Evolutionary conservation across 1,284 basidiomycete genomes (phyloP).

Genomic region (Volvariella surrecta): DNA sequence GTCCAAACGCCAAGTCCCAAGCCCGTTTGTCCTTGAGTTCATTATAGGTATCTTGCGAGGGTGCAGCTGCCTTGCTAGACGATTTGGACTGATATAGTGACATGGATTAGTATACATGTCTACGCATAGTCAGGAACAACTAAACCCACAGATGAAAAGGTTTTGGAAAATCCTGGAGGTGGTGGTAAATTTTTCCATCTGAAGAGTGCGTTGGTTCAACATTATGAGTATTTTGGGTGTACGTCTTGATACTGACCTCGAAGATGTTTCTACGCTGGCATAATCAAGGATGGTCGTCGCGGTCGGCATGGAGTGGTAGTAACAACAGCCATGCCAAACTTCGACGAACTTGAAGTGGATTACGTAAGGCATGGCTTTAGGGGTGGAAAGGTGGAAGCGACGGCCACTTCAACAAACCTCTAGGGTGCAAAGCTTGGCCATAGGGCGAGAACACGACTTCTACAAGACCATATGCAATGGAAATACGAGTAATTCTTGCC

Average conservation of each 20-base stretch:
- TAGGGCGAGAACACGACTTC: too few relatives aligned
- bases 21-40: constrained; percentile 73
- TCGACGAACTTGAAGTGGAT: too few relatives aligned
- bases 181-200: constrained; percentile 56
- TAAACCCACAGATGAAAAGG: constrained; percentile 21
- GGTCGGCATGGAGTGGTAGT: too few relatives aligned
- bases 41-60: constrained; percentile 38
- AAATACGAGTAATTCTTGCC: too few relatives aligned
- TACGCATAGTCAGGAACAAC: not conserved
- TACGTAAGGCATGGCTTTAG: too few relatives aligned
- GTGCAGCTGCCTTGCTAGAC: constrained; percentile 31
- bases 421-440: too few relatives aligned
- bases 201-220: not conserved
- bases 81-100: constrained; percentile 1
- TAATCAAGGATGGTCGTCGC: constrained; percentile 16
- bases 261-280: constrained; percentile 17
- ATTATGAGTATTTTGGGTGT: not conserved
- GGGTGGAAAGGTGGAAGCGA: too few relatives aligned
- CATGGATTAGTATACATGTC: not conserved
- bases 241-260: constrained; percentile 13
- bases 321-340: too few relatives aligned
- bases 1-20: constrained; percentile 80
- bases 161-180: constrained; percentile 52
- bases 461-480: too few relatives aligned
- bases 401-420: too few relatives aligned